A percentile compares a stretch with the other conserved stretches of the same genome.
phyloP scores from a whole-genome alignment of 2,329 filamentous ascomycete genomes.

The Paracorniculantispora psalliotae region DNA sequence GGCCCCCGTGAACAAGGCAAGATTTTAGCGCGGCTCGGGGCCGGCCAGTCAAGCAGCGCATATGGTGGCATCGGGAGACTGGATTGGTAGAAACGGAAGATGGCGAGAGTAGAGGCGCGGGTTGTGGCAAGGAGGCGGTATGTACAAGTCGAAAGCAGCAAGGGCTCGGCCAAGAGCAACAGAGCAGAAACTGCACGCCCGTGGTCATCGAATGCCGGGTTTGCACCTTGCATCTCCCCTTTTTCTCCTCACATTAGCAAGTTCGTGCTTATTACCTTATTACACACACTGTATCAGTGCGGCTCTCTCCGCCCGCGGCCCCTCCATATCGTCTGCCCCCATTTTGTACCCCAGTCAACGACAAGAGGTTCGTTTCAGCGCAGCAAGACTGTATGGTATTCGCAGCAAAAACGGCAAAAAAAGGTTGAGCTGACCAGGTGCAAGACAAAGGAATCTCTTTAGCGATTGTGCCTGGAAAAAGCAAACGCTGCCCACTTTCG shows the following conservation, averaged over 20 bases:
- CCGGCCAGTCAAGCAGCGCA: conserved; percentile 7
- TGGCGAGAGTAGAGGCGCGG: not conserved
- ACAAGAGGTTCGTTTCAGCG: not conserved
- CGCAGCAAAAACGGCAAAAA: too few relatives aligned
- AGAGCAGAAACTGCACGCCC: not conserved
- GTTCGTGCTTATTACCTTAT: not conserved
- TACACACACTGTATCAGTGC: not conserved
- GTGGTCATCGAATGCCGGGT: too few relatives aligned
- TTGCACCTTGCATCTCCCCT: not conserved
- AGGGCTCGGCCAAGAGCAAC: not conserved
- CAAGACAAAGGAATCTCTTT: not conserved
- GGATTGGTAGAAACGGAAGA: conserved; percentile 1
- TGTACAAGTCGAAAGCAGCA: not conserved
- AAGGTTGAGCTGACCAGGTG: too few relatives aligned
- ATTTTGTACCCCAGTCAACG: not conserved
- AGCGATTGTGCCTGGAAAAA: not conserved
- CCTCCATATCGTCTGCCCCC: not conserved
- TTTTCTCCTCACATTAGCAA: not conserved
- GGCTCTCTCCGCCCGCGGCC: too few relatives aligned
- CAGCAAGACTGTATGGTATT: not conserved
- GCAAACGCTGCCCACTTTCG: not conserved
- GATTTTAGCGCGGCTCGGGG: conserved; percentile 6
- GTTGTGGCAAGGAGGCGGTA: not conserved
- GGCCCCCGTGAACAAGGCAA: not conserved
- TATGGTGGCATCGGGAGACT: not conserved